phyloP scores from a whole-genome alignment of 2,329 filamentous ascomycete genomes.

The Fonsecaea pugnacius region DNA sequence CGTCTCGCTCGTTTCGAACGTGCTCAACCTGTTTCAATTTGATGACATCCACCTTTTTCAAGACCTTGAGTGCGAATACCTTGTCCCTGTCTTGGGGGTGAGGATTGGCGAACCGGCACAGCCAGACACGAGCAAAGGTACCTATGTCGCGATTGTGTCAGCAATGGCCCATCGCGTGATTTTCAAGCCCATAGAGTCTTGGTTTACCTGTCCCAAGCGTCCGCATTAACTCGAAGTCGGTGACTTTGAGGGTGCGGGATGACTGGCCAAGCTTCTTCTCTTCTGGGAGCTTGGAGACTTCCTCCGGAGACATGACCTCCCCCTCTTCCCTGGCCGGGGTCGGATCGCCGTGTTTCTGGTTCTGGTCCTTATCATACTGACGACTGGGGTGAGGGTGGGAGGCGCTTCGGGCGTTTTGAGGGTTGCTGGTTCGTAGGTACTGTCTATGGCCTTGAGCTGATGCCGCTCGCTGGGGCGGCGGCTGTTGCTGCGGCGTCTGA shows the following conservation, averaged over 20 bases:
- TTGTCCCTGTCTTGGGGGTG: conserved; percentile 43
- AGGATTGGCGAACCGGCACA: conserved; percentile 49
- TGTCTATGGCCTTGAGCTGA: conserved; percentile 38
- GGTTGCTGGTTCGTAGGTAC: conserved; percentile 32
- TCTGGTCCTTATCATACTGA: conserved; percentile 34
- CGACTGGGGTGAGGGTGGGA: conserved; percentile 37
- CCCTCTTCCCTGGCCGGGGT: conserved; percentile 17
- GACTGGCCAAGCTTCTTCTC: conserved; percentile 47
- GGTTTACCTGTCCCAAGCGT: conserved; percentile 55
- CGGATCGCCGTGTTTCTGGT: conserved; percentile 30
- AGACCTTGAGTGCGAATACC: conserved; percentile 56
- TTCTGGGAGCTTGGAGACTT: conserved; percentile 46
- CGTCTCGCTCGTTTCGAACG: conserved; percentile 68
- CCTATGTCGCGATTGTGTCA: conserved; percentile 40
- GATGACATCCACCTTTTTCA: conserved; percentile 58
- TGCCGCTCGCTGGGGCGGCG: conserved; percentile 34
- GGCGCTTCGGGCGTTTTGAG: conserved; percentile 35
- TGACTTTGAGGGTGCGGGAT: conserved; percentile 45
- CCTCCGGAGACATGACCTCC: conserved; percentile 31
- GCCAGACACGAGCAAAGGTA: conserved; percentile 58
- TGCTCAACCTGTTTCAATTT: conserved; percentile 71
- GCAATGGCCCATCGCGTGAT: conserved; percentile 7
- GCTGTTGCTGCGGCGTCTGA: conserved; percentile 38
- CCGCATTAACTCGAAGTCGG: conserved; percentile 54
- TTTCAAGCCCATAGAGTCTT: not conserved